These are phyloP conservation scores for Aspergillus clavatus DNA, from an alignment of 2,329 filamentous ascomycete species.

Conservation along the genomic window DNA sequence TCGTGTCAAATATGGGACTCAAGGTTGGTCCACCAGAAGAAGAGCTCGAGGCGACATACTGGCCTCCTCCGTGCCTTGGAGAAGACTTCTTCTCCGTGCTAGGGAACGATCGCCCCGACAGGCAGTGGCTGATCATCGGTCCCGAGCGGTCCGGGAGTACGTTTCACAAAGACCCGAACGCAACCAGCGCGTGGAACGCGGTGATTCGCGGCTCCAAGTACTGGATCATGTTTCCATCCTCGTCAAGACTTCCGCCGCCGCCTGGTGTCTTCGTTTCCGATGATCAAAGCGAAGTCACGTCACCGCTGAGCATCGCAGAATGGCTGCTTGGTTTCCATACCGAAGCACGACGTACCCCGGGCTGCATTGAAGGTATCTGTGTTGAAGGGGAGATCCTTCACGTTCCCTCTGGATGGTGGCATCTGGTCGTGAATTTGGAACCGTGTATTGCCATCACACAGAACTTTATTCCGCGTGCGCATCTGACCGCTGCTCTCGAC, in stretches of 20 bases:
- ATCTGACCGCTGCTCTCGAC: slow-evolving; percentile 68
- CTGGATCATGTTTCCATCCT: slow-evolving; percentile 96
- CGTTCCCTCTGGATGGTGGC: slow-evolving; percentile 95
- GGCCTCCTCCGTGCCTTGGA: slow-evolving; percentile 77
- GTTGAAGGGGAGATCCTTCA: slow-evolving; percentile 79
- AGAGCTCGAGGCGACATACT: slow-evolving; percentile 59
- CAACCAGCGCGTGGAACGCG: slow-evolving; percentile 82
- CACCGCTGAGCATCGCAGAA: slow-evolving; percentile 91
- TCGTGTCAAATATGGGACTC: slow-evolving; percentile 79
- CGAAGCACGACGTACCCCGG: slow-evolving; percentile 68
- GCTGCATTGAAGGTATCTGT: slow-evolving; percentile 83
- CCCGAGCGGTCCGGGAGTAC: slow-evolving; percentile 84
- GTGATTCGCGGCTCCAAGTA: slow-evolving; percentile 87
- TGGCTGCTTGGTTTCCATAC: slow-evolving; percentile 88
- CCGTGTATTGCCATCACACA: slow-evolving; percentile 85
- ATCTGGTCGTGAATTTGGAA: slow-evolving; percentile 86
- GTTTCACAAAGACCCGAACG: slow-evolving; percentile 80
- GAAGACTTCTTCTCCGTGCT: slow-evolving; percentile 80
- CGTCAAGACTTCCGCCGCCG: slow-evolving; percentile 57
- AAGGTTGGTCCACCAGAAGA: slow-evolving; percentile 46
- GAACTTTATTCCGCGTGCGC: slow-evolving; percentile 79
- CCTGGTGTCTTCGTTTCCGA: slow-evolving; percentile 86
- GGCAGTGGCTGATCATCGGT: slow-evolving; percentile 88
- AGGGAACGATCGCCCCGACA: slow-evolving; percentile 72
- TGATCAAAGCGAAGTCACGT: slow-evolving; percentile 89